Evolutionary conservation across 1,139 yeast genomes (phyloP).

Genomic region (Entelexis paramagnoliae): DNA sequence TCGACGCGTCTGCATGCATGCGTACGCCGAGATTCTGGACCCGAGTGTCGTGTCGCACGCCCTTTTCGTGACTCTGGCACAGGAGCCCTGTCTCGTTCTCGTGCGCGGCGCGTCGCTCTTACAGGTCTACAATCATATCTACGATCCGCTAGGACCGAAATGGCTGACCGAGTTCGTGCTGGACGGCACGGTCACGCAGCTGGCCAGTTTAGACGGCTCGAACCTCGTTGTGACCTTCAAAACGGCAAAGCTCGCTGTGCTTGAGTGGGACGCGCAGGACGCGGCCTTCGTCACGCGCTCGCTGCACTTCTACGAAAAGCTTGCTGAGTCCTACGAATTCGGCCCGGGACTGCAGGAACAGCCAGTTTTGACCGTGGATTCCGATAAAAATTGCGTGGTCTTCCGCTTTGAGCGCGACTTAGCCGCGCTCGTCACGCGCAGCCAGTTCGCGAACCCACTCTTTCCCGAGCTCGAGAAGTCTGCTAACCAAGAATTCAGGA

Average conservation of each 20-base stretch:
- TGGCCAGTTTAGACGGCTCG: conserved; percentile 33
- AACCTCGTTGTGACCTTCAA: conserved; percentile 54
- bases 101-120: conserved; percentile 58
- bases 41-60: conserved; percentile 67
- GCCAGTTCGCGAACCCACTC: neutral
- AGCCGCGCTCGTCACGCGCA: conserved; percentile 46
- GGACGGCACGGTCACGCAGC: conserved; percentile 57
- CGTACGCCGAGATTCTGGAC: conserved; percentile 66
- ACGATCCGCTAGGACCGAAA: conserved; percentile 18
- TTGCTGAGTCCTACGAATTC: conserved; percentile 31
- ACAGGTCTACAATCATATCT: conserved; percentile 44
- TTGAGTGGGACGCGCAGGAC: conserved; percentile 54
- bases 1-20: conserved; percentile 47
- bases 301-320: conserved; percentile 75
- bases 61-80: conserved; percentile 50
- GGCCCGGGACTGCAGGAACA: neutral
- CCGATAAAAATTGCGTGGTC: conserved; percentile 47
- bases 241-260: conserved; percentile 64
- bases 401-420: conserved; percentile 55
- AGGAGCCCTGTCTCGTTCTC: conserved; percentile 47
- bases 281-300: conserved; percentile 59
- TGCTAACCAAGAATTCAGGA: neutral
- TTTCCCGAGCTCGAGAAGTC: conserved; percentile 2
- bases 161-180: conserved; percentile 52
- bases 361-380: neutral